Evolutionary conservation across 2,329 filamentous ascomycete species (phyloP), one percentile per base, ranked within the genome.

Genomic region (Parafenestella ontariensis): DNA sequence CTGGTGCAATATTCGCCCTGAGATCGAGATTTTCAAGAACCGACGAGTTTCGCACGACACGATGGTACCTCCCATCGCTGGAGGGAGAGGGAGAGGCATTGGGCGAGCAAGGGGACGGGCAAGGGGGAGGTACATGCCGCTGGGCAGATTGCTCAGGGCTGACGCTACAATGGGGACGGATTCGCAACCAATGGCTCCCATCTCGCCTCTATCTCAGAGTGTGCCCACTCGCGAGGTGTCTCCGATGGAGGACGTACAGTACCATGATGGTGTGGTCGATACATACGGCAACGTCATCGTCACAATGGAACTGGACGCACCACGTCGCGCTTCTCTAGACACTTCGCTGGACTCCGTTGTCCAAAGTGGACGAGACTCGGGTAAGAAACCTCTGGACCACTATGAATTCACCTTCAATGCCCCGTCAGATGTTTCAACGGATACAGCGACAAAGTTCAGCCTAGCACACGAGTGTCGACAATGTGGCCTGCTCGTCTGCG

Each of bases 1-100:
- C 52, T 74, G 70, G 70, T 40, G 42, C 13, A 26, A 45, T 4
- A 61, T 74, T 8, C 57, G 68, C 20, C 66, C 71, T 9, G 58
- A 61, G 18, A 59, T 73, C 39, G 29, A 56, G n/a, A 42, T 53
- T 13, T 60, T 62, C 0, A 23, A 21, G 1, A 49, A n/a, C n/a
- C n/a, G n/a, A n/a, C n/a, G n/a, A n/a, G n/a, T 39, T 8, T 18
- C 53, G 13, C n/a, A 11, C 13, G 40, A 11, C 10, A 49, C 28
- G 46, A 45, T 29, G 21, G 42, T 45, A 2, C 13, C 37, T 2
- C 18, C 50, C 15, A 21, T 31, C 8, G 46, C 34, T 47, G 28
- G 47, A 18, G 42, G 33, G 9, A 34, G 46, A 18, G 18, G 8
- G 5, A 17, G 52, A 46, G 46, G 47, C n/a, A 43, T 31, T 20